Evolutionary conservation across 1,284 basidiomycete species (phyloP), one percentile per base, ranked within the genome.

Genomic region (Anthracocystis panici-leucophaei): DNA sequence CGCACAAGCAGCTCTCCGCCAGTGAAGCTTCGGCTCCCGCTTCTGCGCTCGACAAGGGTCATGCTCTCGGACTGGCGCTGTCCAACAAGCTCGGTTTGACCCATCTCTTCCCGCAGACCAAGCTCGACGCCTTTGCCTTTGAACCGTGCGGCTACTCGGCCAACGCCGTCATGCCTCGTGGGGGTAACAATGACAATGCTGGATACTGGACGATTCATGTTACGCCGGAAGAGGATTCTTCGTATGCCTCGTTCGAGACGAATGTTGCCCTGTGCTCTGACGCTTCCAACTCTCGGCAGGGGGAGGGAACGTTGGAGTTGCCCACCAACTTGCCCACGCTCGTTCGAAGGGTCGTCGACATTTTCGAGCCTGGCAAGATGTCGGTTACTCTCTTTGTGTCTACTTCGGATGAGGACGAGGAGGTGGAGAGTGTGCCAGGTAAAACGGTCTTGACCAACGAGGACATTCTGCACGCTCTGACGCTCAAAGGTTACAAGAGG

Each of bases 181-280:
- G 75, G 5, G 68, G 59, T 5, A 68, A 54, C 46, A 57, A 56
- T n/a, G 73, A 74, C 59, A 57, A 65, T 40, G 76, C 73, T 0
- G 83, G 82, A 20, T 99, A 99, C 87, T 98, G 94, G 86, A 99
- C 95, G 9, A 96, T 99, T 69, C 97, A 99, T 86, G 97, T 99
- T 57, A 99, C 97, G 0, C 97, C 97, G 35, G 97, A 99, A 86
- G 91, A 92, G 77, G 95, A 93, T 64, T 97, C 93, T 91, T 96
- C 94, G 52, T 99, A 97, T 86, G 97, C 97, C 54, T 93, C 92
- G 79, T 99, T 99, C 87, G 97, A 99, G 87, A 97, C 94, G 87
- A 99, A 99, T 86, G 91, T 98, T n/a, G 93, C 93, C 4, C 89
- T 95, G 23, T 86, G 86, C 38, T 77, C 73, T 66, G 71, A 66